Conservation (phyloP, 306 rosid species). For the Prunus padus region DNA sequence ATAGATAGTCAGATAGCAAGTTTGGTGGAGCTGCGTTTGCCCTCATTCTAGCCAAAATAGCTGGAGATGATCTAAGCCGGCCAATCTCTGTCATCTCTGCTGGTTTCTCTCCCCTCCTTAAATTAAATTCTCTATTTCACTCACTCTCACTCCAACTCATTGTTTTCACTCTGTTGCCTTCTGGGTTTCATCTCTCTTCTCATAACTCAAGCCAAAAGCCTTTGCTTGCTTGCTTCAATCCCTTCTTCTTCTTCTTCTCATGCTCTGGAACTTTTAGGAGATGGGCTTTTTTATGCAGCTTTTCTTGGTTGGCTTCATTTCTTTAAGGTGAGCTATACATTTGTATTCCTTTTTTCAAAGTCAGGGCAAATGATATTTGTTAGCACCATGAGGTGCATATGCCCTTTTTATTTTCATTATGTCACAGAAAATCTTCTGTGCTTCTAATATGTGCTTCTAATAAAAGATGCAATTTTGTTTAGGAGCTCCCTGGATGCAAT, state of each 20-base stretch:
- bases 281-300: slow-evolving; percentile 10
- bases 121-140: not conserved
- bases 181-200: slow-evolving; percentile 9
- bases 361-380: not conserved
- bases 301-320: slow-evolving; percentile 13
- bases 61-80: too few species aligned
- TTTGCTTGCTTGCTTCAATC: not conserved
- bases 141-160: not conserved
- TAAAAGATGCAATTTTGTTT: not conserved
- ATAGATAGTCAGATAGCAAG: too few species aligned
- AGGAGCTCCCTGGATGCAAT: not conserved
- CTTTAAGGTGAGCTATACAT: slow-evolving; percentile 13
- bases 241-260: not conserved
- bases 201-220: not conserved
- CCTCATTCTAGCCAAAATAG: too few species aligned
- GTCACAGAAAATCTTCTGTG: not conserved
- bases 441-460: too few species aligned
- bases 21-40: too few species aligned
- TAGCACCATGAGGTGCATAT: not conserved
- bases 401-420: not conserved
- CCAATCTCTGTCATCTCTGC: not conserved
- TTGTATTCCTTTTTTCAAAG: not conserved
- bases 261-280: not conserved
- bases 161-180: not conserved
- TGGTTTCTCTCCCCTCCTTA: slow-evolving; percentile 6